Conservation (phyloP, 2,329 filamentous ascomycete species). For the Cercospora sp. region DNA sequence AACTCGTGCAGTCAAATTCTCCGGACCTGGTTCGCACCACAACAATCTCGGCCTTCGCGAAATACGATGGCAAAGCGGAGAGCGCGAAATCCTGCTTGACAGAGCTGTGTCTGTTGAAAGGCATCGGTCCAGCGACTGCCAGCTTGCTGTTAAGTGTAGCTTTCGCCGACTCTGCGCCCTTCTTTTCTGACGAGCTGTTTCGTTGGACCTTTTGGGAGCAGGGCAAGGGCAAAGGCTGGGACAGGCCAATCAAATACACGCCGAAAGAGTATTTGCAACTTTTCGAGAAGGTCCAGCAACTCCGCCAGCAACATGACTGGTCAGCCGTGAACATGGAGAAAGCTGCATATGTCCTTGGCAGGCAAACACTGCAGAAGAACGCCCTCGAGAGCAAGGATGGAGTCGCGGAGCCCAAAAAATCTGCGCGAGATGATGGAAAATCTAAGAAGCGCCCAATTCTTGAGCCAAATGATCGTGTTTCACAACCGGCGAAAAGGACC, state of each 20-base stretch:
- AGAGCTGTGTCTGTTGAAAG: constrained; percentile 62
- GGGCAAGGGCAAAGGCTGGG: constrained; percentile 45
- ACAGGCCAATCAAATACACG: constrained; percentile 65
- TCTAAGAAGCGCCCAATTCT: not conserved
- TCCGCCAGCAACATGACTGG: constrained; percentile 48
- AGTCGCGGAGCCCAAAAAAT: not conserved
- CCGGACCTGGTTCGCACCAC: constrained; percentile 48
- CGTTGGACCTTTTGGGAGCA: constrained; percentile 64
- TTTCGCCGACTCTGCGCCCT: constrained; percentile 60
- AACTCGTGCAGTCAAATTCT: constrained; percentile 60
- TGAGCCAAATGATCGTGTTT: not conserved
- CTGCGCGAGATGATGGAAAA: not conserved
- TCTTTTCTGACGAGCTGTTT: constrained; percentile 80
- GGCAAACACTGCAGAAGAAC: constrained; percentile 1
- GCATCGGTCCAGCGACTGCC: constrained; percentile 77
- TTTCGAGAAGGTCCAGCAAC: constrained; percentile 38
- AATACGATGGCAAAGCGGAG: constrained; percentile 42
- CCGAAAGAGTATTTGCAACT: constrained; percentile 66
- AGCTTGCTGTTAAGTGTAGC: constrained; percentile 70
- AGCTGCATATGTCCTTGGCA: constrained; percentile 26
- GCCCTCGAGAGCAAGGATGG: not conserved
- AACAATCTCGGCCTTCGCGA: constrained; percentile 55
- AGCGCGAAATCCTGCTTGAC: constrained; percentile 49
- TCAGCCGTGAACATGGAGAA: constrained; percentile 24
- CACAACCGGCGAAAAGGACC: constrained; percentile 1